Evolutionary conservation across 1,284 basidiomycete genomes (phyloP).

Genomic region (Fomitopsis schrenkii): DNA sequence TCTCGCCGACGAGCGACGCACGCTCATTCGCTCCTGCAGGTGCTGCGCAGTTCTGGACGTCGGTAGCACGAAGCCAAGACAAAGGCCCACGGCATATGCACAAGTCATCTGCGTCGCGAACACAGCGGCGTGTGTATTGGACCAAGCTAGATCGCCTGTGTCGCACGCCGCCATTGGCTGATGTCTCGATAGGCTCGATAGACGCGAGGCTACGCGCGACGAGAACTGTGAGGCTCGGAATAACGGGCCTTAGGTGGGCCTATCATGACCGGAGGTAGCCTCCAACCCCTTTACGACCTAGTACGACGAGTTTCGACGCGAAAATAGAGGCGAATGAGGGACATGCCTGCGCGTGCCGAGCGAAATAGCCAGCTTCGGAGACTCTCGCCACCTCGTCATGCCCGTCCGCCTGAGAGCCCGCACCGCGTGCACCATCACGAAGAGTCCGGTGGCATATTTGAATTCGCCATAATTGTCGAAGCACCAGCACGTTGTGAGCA

Average conservation of each 20-base stretch:
- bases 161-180: conserved; percentile 1
- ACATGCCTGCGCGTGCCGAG: neutral
- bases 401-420: neutral
- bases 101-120: neutral
- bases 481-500: neutral
- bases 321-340: neutral
- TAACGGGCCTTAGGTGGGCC: neutral
- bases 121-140: neutral
- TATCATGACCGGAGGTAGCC: neutral
- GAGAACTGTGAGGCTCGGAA: neutral
- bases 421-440: neutral
- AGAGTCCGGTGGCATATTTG: neutral
- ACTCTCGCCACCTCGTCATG: neutral
- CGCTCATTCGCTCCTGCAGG: neutral
- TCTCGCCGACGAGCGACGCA: neutral
- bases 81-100: neutral
- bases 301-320: neutral
- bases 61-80: neutral
- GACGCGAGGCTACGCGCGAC: neutral
- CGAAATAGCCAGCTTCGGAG: neutral
- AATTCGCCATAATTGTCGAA: neutral
- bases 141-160: neutral
- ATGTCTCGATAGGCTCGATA: neutral
- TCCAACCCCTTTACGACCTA: neutral
- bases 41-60: neutral